Conservation (phyloP, 192 early-diverging fungal species). For the Obelidium mucronatum region DNA sequence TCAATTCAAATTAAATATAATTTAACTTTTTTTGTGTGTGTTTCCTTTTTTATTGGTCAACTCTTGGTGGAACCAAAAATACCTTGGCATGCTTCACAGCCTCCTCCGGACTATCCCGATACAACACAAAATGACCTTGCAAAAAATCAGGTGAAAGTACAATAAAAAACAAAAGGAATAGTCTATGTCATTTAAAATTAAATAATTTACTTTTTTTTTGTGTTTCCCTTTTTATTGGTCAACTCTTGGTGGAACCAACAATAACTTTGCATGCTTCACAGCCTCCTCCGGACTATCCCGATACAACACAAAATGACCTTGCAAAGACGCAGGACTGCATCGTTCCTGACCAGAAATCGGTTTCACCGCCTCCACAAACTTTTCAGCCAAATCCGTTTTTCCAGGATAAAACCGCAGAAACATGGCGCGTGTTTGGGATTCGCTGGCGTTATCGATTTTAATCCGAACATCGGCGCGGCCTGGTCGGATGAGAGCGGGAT, state of each 20-base stretch:
- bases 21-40: no score
- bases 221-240: no score
- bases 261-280: conserved; percentile 60
- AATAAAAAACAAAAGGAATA: no score
- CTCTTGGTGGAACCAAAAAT: no score
- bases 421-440: conserved; percentile 64
- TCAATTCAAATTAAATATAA: no score
- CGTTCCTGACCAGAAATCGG: background rate
- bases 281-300: conserved; percentile 79
- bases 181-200: no score
- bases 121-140: conserved; percentile 96
- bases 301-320: conserved; percentile 95
- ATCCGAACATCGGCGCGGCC: conserved; percentile 73
- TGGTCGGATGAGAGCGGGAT: conserved; percentile 74
- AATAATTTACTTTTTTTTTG: no score
- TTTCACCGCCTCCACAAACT: conserved; percentile 65
- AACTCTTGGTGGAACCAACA: no score
- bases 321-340: conserved; percentile 58
- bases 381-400: conserved; percentile 62
- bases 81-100: conserved; percentile 68
- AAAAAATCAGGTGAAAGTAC: conserved; percentile 62
- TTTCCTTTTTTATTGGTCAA: no score
- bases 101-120: conserved; percentile 74
- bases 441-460: conserved; percentile 65
- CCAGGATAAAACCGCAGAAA: conserved; percentile 75